Percentiles rank a stretch among this genome's conserved stretches.
Conservation (phyloP, 306 rosid genomes). For the Rubus parviflorus region DNA sequence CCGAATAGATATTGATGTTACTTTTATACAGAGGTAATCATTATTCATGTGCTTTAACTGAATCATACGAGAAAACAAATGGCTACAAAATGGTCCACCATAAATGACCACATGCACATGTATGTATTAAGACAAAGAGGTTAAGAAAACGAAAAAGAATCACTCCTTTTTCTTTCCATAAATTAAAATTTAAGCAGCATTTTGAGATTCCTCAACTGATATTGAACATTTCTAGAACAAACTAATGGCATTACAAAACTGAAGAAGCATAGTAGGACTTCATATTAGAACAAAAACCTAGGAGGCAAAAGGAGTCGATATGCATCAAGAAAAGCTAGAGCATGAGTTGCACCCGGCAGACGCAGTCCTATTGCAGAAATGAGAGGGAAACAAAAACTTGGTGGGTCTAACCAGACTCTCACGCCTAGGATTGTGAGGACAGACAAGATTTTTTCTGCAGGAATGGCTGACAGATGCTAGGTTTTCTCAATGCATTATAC, state of each 20-base stretch:
- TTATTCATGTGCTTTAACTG: neutral
- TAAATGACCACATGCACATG: neutral
- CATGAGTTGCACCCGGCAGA: neutral
- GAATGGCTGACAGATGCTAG: neutral
- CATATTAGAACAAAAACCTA: neutral
- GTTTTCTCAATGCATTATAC: constrained; percentile 13
- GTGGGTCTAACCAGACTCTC: neutral
- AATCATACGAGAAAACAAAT: neutral
- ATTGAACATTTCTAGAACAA: neutral
- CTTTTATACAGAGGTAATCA: neutral
- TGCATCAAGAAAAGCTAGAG: neutral
- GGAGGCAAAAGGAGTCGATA: neutral
- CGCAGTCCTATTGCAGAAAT: neutral
- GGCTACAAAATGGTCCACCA: neutral
- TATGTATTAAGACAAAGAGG: neutral
- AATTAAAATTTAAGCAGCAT: neutral
- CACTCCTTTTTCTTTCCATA: neutral
- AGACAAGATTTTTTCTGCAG: neutral
- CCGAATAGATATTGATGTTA: neutral
- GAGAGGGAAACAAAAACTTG: neutral
- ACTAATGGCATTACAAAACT: neutral
- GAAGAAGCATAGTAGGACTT: neutral
- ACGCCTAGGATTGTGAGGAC: neutral
- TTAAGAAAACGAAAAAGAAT: neutral
- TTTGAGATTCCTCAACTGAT: neutral